phyloP scores from a whole-genome alignment of 495 filamentous ascomycete species.

The Lichenothelia convexa region DNA sequence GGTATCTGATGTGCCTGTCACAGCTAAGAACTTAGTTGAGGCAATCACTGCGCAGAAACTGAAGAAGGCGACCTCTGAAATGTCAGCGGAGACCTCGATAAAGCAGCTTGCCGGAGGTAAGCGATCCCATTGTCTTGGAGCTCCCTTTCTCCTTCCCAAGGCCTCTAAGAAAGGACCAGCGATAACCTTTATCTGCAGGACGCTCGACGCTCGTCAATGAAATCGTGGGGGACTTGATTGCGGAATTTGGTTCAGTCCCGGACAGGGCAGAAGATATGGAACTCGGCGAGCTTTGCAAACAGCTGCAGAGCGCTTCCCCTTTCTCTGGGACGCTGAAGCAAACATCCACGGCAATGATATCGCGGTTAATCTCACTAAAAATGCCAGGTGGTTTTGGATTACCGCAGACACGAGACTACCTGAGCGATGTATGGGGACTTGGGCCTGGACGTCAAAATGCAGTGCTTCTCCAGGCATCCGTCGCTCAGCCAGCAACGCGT shows the following conservation, averaged over 20 bases:
- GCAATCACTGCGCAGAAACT: slow-evolving; percentile 93
- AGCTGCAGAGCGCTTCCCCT: slow-evolving; percentile 70
- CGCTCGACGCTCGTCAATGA: slow-evolving; percentile 90
- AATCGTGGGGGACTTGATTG: slow-evolving; percentile 85
- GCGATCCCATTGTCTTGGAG: slow-evolving; percentile 14
- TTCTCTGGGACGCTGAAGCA: slow-evolving; percentile 98
- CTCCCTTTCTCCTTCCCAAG: neutral
- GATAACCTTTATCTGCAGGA: too few relatives aligned
- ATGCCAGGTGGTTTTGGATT: slow-evolving; percentile 99
- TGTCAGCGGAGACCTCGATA: slow-evolving; percentile 90
- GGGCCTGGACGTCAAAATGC: slow-evolving; percentile 80
- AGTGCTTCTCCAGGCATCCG: slow-evolving; percentile 75
- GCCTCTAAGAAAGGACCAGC: slow-evolving; percentile 43
- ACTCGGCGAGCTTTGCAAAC: slow-evolving; percentile 80
- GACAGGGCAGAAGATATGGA: slow-evolving; percentile 98
- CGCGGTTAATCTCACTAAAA: slow-evolving; percentile 88
- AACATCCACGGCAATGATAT: slow-evolving; percentile 83
- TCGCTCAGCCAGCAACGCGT: slow-evolving; percentile 77
- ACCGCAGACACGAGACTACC: slow-evolving; percentile 77
- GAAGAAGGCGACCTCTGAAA: slow-evolving; percentile 78
- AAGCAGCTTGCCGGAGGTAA: slow-evolving; percentile 96
- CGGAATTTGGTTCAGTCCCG: slow-evolving; percentile 94
- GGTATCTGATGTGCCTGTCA: slow-evolving; percentile 74
- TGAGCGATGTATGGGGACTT: slow-evolving; percentile 87
- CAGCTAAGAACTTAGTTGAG: slow-evolving; percentile 75